These are phyloP conservation scores for Cladosporium phlei DNA, from an alignment of 2,329 filamentous ascomycete genomes.

Conservation along the genomic window DNA sequence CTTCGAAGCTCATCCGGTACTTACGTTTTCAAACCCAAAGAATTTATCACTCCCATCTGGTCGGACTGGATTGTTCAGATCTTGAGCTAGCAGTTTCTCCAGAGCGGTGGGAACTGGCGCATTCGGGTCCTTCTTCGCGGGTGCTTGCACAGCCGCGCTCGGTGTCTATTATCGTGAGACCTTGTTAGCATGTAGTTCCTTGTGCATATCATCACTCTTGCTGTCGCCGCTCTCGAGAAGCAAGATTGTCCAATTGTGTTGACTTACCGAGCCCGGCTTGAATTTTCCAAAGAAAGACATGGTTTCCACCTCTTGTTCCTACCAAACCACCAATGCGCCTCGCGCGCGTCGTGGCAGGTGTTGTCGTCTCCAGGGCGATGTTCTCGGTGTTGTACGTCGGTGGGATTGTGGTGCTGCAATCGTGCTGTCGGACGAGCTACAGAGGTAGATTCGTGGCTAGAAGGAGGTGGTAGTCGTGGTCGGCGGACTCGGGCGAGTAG, in stretches of 20 bases:
- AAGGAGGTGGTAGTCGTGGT: background rate
- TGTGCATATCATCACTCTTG: too few relatives aligned
- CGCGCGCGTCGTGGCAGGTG: constrained; percentile 10
- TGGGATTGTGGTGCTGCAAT: background rate
- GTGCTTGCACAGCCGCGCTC: constrained; percentile 42
- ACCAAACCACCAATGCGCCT: constrained; percentile 11
- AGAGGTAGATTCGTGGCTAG: too few relatives aligned
- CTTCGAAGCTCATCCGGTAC: constrained; percentile 32
- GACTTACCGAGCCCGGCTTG: constrained; percentile 46
- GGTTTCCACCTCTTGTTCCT: constrained; percentile 3
- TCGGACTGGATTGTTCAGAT: constrained; percentile 75
- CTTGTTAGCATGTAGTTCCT: constrained; percentile 16
- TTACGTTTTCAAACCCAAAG: constrained; percentile 95
- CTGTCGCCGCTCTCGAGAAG: too few relatives aligned
- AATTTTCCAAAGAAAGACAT: constrained; percentile 55
- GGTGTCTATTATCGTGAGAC: constrained; percentile 39
- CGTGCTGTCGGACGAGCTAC: background rate
- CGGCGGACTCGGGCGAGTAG: background rate
- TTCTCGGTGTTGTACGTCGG: background rate
- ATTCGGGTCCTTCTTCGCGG: constrained; percentile 57
- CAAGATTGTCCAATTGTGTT: too few relatives aligned
- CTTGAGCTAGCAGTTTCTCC: constrained; percentile 68
- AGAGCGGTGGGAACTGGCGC: constrained; percentile 54
- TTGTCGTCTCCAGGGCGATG: background rate
- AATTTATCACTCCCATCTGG: constrained; percentile 94